Evolutionary conservation across 2,329 filamentous ascomycete species (phyloP).

Genomic region (Cryphonectria naterciae): DNA sequence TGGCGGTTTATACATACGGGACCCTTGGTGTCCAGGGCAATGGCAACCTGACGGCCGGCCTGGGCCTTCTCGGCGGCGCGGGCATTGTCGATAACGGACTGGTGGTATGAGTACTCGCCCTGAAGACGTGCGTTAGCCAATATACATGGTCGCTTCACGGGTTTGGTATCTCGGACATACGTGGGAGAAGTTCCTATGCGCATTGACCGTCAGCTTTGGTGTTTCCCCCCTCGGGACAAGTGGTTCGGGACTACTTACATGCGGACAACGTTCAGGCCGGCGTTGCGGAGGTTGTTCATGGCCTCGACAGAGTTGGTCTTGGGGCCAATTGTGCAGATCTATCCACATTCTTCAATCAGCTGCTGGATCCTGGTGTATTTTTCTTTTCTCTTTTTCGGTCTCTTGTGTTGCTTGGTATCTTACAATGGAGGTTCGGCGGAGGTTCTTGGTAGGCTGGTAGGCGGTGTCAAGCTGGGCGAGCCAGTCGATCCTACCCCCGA

Average conservation of each 20-base stretch:
- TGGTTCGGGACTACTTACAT: conserved; percentile 67
- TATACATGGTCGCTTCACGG: background rate
- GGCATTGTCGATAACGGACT: conserved; percentile 96
- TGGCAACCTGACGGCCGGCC: conserved; percentile 85
- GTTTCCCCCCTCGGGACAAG: background rate
- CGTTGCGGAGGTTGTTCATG: conserved; percentile 89
- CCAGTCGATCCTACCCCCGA: conserved; percentile 72
- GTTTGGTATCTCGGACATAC: conserved; percentile 23
- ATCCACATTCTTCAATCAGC: conserved; percentile 15
- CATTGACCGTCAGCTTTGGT: conserved; percentile 13
- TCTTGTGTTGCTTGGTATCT: conserved; percentile 13
- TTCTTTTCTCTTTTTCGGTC: too few relatives aligned
- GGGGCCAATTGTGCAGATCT: conserved; percentile 95
- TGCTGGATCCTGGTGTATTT: background rate
- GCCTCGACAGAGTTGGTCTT: conserved; percentile 99
- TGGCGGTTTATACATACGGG: conserved; percentile 41
- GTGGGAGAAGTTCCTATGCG: conserved; percentile 30
- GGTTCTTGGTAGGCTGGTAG: conserved; percentile 83
- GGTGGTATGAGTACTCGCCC: conserved; percentile 89
- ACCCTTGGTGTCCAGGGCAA: conserved; percentile 80
- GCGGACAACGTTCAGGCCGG: conserved; percentile 95
- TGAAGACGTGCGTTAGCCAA: conserved; percentile 42
- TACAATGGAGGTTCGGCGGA: conserved; percentile 87
- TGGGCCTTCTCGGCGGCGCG: conserved; percentile 80
- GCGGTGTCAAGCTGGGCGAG: conserved; percentile 81